Percentiles rank a stretch among this genome's conserved stretches.
These are phyloP conservation scores for Populus deltoides DNA, from an alignment of 345 rosid genomes.

Conservation along the genomic window DNA sequence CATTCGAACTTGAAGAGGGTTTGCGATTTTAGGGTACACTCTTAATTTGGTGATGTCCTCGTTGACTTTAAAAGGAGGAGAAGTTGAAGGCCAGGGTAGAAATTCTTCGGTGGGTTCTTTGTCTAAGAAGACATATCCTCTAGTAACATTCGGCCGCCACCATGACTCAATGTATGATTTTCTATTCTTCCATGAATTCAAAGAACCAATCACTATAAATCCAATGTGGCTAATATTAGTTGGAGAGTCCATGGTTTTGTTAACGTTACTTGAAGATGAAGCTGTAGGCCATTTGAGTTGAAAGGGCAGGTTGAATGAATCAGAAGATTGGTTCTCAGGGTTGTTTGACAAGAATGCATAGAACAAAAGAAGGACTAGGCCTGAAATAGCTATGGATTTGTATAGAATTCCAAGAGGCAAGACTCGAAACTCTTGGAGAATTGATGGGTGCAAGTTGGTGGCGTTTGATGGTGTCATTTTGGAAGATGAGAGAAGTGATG, in stretches of 20 bases:
- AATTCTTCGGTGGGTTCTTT: slow-evolving; percentile 14
- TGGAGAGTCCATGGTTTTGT: not conserved
- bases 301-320: not conserved
- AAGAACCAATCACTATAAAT: slow-evolving; percentile 10
- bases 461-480: not conserved
- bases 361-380: slow-evolving; percentile 9
- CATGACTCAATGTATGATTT: slow-evolving; percentile 8
- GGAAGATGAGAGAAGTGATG: not conserved
- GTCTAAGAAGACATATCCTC: slow-evolving; percentile 20
- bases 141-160: slow-evolving; percentile 25
- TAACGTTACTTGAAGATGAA: not conserved
- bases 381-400: slow-evolving; percentile 8
- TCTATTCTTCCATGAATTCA: slow-evolving; percentile 15
- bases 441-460: not conserved
- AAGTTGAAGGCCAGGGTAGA: slow-evolving; percentile 20
- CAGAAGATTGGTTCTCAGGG: not conserved
- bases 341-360: not conserved
- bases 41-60: slow-evolving; percentile 6
- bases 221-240: slow-evolving; percentile 19
- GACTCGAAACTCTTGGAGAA: not conserved
- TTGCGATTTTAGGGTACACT: slow-evolving; percentile 7
- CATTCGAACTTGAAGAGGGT: slow-evolving; percentile 14
- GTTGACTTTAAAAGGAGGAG: slow-evolving; percentile 18
- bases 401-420: not conserved
- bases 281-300: slow-evolving; percentile 2